phyloP scores from a whole-genome alignment of 2,329 filamentous ascomycete genomes.

The Phaeomoniella chlamydospora region DNA sequence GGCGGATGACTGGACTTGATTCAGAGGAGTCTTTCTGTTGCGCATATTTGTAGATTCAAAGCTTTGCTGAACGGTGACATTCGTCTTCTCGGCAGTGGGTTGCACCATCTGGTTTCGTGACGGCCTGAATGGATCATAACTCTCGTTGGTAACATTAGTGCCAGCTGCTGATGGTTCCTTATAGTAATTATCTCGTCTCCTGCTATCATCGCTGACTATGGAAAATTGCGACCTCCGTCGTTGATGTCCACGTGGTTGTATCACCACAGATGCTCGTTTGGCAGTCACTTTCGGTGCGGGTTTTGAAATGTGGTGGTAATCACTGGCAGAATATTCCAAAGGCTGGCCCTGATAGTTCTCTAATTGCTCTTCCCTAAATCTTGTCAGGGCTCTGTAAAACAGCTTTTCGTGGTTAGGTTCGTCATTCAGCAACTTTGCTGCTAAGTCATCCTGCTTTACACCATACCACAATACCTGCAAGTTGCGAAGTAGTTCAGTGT shows the following conservation, averaged over 20 bases:
- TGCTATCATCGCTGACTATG: conserved; percentile 38
- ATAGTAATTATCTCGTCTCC: conserved; percentile 32
- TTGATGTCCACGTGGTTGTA: conserved; percentile 15
- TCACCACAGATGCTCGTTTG: conserved; percentile 9
- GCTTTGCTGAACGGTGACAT: conserved; percentile 52
- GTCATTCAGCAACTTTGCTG: conserved; percentile 49
- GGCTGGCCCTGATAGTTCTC: conserved; percentile 71
- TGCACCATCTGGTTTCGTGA: conserved; percentile 39
- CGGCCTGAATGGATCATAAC: conserved; percentile 74
- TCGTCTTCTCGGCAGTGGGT: conserved; percentile 45
- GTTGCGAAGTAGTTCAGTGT: conserved; percentile 69
- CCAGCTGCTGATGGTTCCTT: conserved; percentile 28
- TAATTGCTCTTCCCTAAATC: conserved; percentile 69
- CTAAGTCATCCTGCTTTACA: conserved; percentile 57
- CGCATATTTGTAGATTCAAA: conserved; percentile 16
- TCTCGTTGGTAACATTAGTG: conserved; percentile 35
- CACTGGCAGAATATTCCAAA: conserved; percentile 72
- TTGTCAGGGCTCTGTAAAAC: conserved; percentile 75
- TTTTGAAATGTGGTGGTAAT: conserved; percentile 66
- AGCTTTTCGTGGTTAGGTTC: conserved; percentile 77
- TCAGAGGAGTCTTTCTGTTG: background rate
- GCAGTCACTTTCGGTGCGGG: conserved; percentile 17
- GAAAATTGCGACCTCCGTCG: conserved; percentile 41
- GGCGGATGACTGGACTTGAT: too few relatives aligned
- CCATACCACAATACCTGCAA: conserved; percentile 86